Evolutionary conservation across 148 eudicot species (phyloP).

Genomic region (Chenopodium suecicum): DNA sequence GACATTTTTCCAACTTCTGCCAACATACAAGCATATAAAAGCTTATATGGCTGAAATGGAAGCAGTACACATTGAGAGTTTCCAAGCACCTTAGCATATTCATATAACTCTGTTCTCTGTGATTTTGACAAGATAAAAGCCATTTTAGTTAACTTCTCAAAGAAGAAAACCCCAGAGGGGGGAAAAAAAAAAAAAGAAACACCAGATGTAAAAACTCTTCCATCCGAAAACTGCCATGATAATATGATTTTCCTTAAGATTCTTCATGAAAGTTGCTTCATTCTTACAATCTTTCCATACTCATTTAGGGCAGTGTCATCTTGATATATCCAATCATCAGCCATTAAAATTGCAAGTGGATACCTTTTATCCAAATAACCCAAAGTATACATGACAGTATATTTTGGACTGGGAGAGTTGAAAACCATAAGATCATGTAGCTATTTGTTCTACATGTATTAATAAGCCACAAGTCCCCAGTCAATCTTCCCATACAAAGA

Average conservation of each 20-base stretch:
- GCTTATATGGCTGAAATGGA: conserved; percentile 86
- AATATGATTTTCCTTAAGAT: too few relatives aligned
- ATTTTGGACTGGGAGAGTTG: too few relatives aligned
- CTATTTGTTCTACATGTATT: too few relatives aligned
- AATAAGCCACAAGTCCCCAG: too few relatives aligned
- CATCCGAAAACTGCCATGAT: not conserved
- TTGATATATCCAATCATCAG: not conserved
- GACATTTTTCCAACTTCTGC: conserved; percentile 89
- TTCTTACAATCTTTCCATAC: not conserved
- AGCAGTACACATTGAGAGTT: conserved; percentile 75
- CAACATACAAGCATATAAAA: conserved; percentile 78
- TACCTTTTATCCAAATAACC: too few relatives aligned
- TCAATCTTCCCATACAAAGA: too few relatives aligned
- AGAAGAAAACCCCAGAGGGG: not conserved
- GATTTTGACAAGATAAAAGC: conserved; percentile 7
- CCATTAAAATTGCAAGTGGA: too few relatives aligned
- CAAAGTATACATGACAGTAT: too few relatives aligned
- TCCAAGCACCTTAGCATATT: conserved; percentile 81
- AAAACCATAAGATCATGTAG: too few relatives aligned
- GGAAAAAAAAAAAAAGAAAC: not conserved
- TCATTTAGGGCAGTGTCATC: not conserved
- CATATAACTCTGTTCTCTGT: conserved; percentile 89
- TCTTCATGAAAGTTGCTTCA: too few relatives aligned
- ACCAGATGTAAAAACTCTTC: not conserved
- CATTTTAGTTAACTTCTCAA: conserved; percentile 13